Evolutionary conservation across 345 rosid genomes (phyloP), one percentile per base, ranked within the genome.

Genomic region (Punica granatum): DNA sequence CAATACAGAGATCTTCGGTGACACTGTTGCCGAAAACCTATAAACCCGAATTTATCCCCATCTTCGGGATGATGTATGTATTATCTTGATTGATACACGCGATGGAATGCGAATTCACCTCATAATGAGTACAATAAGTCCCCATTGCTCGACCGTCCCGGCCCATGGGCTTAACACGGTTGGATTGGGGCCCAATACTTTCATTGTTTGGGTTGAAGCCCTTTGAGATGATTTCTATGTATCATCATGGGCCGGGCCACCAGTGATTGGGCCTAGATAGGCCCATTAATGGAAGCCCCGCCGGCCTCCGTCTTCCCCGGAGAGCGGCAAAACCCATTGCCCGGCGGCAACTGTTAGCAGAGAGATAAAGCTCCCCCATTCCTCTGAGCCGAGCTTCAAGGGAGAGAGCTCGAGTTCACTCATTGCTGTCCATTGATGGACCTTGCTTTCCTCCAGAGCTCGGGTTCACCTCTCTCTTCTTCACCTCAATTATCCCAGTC

Each of bases 401-500:
- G 14, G 48, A 43, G 54, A 19, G 54, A 49, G 54, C 61, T 10
- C 28, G 26, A 49, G 6, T 49, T 51, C 58, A 51, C 58, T 51
- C 58, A 10, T 54, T 28, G 60, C 15, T n/a, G 11, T 54, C 28
- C 10, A 30, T 56, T 23, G 19, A 63, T 63, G 49, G 66, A 63
- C 32, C 46, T 63, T 39, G 46, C 31, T 16, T 19, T 65, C 39
- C 59, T 65, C 59, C 48, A 26, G 7, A 37, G 42, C 31, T 23
- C 66, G 8, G 37, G 46, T 37, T 39, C 65, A 35, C 25, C 43
- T 62, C 44, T 62, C 23, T 43, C 53, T 30, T 65, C 31, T 51
- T 37, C 70, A 16, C 41, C 56, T 48, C 61, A 67, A 19, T 53
- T 51, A 61, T 36, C 60, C 42, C 71, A 23, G 49, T 39, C 74